These are phyloP conservation scores for Globisporangium megalacanthum DNA, from an alignment of 352 stramenopile genomes.

Conservation along the genomic window DNA sequence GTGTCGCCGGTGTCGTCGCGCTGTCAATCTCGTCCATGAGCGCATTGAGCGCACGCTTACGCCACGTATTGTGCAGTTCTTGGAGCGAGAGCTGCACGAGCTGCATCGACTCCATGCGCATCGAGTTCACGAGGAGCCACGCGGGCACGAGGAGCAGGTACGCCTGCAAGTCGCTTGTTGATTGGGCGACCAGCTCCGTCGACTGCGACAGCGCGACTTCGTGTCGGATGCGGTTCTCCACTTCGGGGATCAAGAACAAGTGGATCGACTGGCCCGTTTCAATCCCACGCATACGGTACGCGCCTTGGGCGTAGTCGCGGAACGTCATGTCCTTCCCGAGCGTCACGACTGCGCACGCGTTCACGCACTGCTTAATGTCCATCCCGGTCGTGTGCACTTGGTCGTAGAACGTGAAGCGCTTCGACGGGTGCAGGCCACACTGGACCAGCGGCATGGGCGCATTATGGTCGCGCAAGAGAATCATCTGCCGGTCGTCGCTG, in stretches of 20 bases:
- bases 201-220: slow-evolving; percentile 57
- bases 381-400: slow-evolving; percentile 93
- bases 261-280: slow-evolving; percentile 90
- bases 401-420: slow-evolving; percentile 92
- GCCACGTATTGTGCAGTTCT: slow-evolving; percentile 98
- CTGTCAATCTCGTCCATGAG: slow-evolving; percentile 76
- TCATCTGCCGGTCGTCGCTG: slow-evolving; percentile 85
- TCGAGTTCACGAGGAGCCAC: slow-evolving; percentile 99
- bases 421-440: slow-evolving; percentile 76
- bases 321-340: slow-evolving; percentile 98
- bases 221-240: slow-evolving; percentile 84
- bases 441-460: slow-evolving; percentile 91
- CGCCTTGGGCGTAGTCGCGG: slow-evolving; percentile 90
- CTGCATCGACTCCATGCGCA: slow-evolving; percentile 99
- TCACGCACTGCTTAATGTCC: slow-evolving; percentile 90
- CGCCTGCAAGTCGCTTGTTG: slow-evolving; percentile 26
- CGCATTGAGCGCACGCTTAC: slow-evolving; percentile 91
- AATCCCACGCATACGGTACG: slow-evolving; percentile 90
- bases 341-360: slow-evolving; percentile 85
- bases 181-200: slow-evolving; percentile 8
- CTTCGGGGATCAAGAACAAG: slow-evolving; percentile 90
- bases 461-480: slow-evolving; percentile 93
- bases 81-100: slow-evolving; percentile 96
- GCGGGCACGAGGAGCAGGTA: slow-evolving; percentile 80
- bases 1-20: slow-evolving; percentile 2